phyloP scores from a whole-genome alignment of 306 rosid species.

The Quercus berberidifolia region DNA sequence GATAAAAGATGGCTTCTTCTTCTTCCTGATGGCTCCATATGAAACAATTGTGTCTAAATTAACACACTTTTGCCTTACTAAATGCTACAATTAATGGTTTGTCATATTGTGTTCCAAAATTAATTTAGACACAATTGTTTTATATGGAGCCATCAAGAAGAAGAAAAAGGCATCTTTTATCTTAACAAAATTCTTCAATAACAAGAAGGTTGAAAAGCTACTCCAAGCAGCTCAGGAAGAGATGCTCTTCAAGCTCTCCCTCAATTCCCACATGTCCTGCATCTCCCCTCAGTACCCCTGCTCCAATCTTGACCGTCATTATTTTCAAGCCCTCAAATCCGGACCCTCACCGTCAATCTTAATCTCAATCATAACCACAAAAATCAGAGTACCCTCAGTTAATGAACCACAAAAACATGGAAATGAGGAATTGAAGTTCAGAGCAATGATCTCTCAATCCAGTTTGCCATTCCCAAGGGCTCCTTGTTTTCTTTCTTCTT shows the following conservation, averaged over 20 bases:
- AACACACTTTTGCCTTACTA: neutral
- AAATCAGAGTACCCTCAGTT: too few species aligned
- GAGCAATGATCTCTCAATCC: slow-evolving; percentile 39
- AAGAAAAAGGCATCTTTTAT: too few species aligned
- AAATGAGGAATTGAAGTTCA: too few species aligned
- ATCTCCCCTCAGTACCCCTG: slow-evolving; percentile 24
- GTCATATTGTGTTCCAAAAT: neutral
- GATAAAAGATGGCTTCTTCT: too few species aligned
- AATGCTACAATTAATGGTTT: neutral
- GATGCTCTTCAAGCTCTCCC: slow-evolving; percentile 45
- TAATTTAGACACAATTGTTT: too few species aligned
- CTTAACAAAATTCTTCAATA: neutral
- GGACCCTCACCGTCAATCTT: slow-evolving; percentile 2
- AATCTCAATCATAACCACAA: neutral
- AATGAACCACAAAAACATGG: too few species aligned
- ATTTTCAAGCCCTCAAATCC: slow-evolving; percentile 47
- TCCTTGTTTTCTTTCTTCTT: slow-evolving; percentile 9
- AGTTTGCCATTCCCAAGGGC: slow-evolving; percentile 63
- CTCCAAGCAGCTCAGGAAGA: slow-evolving; percentile 64
- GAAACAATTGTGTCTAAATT: too few species aligned
- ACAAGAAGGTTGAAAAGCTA: slow-evolving; percentile 45
- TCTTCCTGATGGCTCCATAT: too few species aligned
- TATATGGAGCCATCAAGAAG: too few species aligned
- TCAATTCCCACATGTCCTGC: slow-evolving; percentile 48
- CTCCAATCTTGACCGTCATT: slow-evolving; percentile 64